These are phyloP conservation scores for Pseudocercospora ulei DNA, from an alignment of 2,329 filamentous ascomycete species.

Conservation along the genomic window DNA sequence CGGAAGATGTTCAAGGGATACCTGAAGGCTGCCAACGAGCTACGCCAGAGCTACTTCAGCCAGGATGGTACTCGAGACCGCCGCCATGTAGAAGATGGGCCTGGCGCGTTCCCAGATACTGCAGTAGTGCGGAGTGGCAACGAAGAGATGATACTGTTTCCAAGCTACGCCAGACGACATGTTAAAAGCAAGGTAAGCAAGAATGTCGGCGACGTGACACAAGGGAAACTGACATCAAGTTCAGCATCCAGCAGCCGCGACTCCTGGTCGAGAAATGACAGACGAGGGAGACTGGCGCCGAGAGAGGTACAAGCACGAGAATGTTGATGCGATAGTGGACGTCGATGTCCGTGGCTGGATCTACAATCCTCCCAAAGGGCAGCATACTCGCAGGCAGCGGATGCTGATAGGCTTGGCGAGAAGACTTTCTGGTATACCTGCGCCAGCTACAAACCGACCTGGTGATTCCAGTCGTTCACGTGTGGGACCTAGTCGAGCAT, in stretches of 20 bases:
- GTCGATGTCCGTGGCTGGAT: conserved; percentile 95
- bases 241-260: conserved; percentile 15
- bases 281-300: conserved; percentile 59
- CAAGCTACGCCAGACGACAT: conserved; percentile 77
- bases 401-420: conserved; percentile 77
- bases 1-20: conserved; percentile 69
- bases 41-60: conserved; percentile 53
- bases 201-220: no score
- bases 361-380: conserved; percentile 74
- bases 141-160: conserved; percentile 91
- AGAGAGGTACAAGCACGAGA: conserved; percentile 70
- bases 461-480: conserved; percentile 36
- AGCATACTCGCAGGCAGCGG: conserved; percentile 77
- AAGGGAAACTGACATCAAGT: conserved; percentile 5
- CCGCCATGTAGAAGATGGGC: conserved; percentile 23
- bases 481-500: conserved; percentile 38
- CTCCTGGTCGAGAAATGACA: conserved; percentile 21
- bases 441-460: conserved; percentile 44
- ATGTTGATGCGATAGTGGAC: conserved; percentile 77
- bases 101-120: conserved; percentile 69
- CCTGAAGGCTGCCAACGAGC: conserved; percentile 60
- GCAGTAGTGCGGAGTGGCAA: conserved; percentile 69
- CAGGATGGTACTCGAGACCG: conserved; percentile 31
- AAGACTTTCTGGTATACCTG: conserved; percentile 75
- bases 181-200: conserved; percentile 41